Base-by-base conservation (phyloP, 1,284 basidiomycete species). In the Ustilago sp. region DNA sequence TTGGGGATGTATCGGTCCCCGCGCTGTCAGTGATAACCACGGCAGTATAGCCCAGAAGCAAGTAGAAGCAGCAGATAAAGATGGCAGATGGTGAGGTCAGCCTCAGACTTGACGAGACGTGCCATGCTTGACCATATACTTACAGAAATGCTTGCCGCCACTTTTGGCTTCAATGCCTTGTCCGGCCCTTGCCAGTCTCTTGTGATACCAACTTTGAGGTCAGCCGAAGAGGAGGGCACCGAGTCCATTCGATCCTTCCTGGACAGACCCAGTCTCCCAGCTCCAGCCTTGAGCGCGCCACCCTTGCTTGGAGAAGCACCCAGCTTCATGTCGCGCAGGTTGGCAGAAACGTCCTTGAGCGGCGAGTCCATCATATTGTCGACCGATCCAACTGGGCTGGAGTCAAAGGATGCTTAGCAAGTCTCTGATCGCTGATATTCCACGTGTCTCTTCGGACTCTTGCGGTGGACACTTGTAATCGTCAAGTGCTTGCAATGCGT, bases 1-100 rank as follows among this genome's bases (percentile, higher is more conserved):
- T 81, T 81, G 2, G 84, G 80, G 32, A 85, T 84, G 65, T 81
- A 85, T 19, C 84, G 75, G 50, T 85, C 84, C 12, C 82, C 83
- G 9, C 84, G 81, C 76, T 80, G 69, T 31, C 23, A 51, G 17
- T 28, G 47, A 32, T 51, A 23, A 19, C 15, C 28, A 32, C 19
- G 4, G 31, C 15, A 9, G 13, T 28, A 52, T 34, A 36, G 34
- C n/a, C n/a, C n/a, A 41, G 9, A n/a, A n/a, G n/a, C 15, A 15
- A 45, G 43, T 45, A 19, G 11, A 7, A 19, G 11, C 1, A 19
- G n/a, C n/a, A 45, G 23, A 28, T 28, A 28, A 28, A 28, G 23
- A 28, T 28, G 23, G 23, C 23, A 28, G 23, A 28, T 28, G 23
- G 23, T 28, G 23, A 28, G 23, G 23, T 28, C 23, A 28, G 23